Evolutionary conservation across 129 eudicot genomes (phyloP), one percentile per base, ranked within the genome.

Genomic region (Ambrosia trifida): DNA sequence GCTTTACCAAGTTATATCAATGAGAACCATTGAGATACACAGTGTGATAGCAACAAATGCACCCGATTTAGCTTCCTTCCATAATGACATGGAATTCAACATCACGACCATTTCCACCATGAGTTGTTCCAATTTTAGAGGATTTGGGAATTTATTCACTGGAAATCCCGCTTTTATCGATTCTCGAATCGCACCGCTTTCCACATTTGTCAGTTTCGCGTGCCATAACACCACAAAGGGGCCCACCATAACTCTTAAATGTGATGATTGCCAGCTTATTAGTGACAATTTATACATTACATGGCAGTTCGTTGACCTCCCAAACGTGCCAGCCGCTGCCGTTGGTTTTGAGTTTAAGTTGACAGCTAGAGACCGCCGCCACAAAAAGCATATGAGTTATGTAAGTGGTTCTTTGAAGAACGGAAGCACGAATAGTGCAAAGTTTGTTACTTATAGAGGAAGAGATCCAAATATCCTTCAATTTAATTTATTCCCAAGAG

Each of bases 281-380:
- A 79, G 75, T 9, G 97, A 94, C 70, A 50, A 38, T 77, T 52
- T 78, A 2, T 90, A 82, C 77, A 75, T 90, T 65, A 80, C 96
- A 0, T 94, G 96, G 99, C 86, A 94, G 44, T 94, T 94, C 70
- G 72, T 85, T 66, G 99, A 94, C 76, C 82, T 87, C 64, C 97
- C 96, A 4, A 85, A 80, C 50, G 60, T 72, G 63, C 99, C 99
- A 20, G 99, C 97, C 63, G 59, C 80, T 51, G 96, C 99, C 2
- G 91, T 88, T 64, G 99, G 97, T 30, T 94, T 94, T 52, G 90
- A 87, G 64, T 94, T 94, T 71, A 94, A 87, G 70, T 80, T 94
- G 66, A 94, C 90, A 6, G 91, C 96, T 13, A 87, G 72, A 59
- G 88, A 76, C 61, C 90, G 68, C 64, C 83, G 12, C 13, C 54